Base-by-base conservation (phyloP, 352 stramenopile genomes). In the Phytophthora pisi region DNA sequence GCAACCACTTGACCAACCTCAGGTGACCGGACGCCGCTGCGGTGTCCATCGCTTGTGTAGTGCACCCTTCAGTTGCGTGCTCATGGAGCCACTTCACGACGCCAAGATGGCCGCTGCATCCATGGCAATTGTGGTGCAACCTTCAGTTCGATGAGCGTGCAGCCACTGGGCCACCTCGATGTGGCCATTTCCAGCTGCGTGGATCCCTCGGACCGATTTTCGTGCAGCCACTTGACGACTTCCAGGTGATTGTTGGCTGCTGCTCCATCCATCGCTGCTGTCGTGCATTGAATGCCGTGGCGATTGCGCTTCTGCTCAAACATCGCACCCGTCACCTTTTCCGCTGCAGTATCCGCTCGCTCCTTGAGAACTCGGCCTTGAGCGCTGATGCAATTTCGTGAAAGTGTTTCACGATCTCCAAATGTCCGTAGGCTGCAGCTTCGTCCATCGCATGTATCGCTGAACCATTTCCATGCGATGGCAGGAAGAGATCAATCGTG, bases 31-130 rank as follows among this genome's bases (percentile, higher is more conserved):
- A 24, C 28, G 13, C 31, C 15, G 58, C 49, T 31, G 59, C 50
- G 13, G 26, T 31, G 28, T 59, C 59, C 49, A 66, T 66, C 13
- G 59, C 50, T 30, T 31, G 3, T 18, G 16, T 47, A 34, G 56
- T 46, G 15, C 42, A 63, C 5, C 30, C 46, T 18, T 42, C 30
- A 3, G 0, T 47, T 4, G 46, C 31, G 16, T 51, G 43, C 1
- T 28, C 6, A 20, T 5, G 20, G 20, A 64, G 46, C 45, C 57
- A 64, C 56, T 30, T 23, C 20, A 64, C 20, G 1, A 64, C 20
- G 8, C 56, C 47, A 5, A 64, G 13, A 45, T 57, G 11, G 34
- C 34, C 7, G 34, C 34, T 11, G 11, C 11, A 42, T 42, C 34
- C 34, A 42, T 42, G 11, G 11, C 34, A 13, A 13, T 42, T 42